Base-by-base conservation (phyloP, 805 yeast genomes). In the Candida sithepensis region DNA sequence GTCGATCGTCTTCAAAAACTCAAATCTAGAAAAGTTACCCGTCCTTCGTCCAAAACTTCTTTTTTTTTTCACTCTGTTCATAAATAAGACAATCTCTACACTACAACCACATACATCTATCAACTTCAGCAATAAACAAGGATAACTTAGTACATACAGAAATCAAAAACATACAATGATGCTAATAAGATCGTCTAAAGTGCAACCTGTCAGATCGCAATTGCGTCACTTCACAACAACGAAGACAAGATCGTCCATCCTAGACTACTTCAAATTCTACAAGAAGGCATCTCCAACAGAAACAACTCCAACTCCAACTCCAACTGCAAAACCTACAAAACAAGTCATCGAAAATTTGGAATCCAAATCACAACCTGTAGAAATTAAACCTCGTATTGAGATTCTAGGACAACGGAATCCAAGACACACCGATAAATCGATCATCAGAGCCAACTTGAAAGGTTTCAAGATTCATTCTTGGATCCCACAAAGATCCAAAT, bases 211-310 rank as follows among this genome's bases (percentile, higher is more conserved):
- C 20, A 39, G 16, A 14, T 22, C 18, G 9, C 14, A 13, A 41
- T 28, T n/a, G 9, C 44, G 44, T 42, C 18, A 21, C 8, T 34
- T 42, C 21, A 22, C 46, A 16, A 8, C 33, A n/a, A 40, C 42
- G 1, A 44, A 48, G 3, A 22, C 32, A 6, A 32, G 22, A 6
- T 14, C 14, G 22, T 61, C 68, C 0, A 56, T 66, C 6, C 44
- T 66, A 39, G 70, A 66, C 41, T 66, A 64, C 48, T 65, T 66
- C 55, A 66, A 59, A 39, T 57, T 63, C 40, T 62, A 56, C 55
- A 66, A 62, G 43, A 53, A 52, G n/a, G n/a, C n/a, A 36, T 50
- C 47, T 28, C 48, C 48, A 16, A 8, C 48, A 21, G 41, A 42
- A 21, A 1, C 41, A 2, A 42, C 39, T 16, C 38, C 19, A 22